phyloP scores from a whole-genome alignment of 2,329 filamentous ascomycete species.

The Epichloe glyceriae region DNA sequence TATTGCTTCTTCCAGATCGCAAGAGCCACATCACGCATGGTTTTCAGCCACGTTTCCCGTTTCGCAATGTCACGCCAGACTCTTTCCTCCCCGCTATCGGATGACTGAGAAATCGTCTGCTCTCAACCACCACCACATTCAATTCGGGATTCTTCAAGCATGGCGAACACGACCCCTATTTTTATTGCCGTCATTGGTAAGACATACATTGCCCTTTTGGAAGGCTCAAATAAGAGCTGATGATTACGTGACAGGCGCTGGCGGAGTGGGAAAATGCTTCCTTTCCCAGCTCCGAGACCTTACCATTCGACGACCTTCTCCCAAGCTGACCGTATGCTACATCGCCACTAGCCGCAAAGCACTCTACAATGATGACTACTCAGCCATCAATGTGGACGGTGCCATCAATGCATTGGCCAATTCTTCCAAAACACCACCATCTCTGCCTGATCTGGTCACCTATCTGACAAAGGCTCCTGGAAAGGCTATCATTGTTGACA shows the following conservation, averaged over 20 bases:
- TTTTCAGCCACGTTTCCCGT: slow-evolving; percentile 6
- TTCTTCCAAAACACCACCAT: slow-evolving; percentile 51
- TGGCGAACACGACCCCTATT: slow-evolving; percentile 34
- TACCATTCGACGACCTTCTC: slow-evolving; percentile 50
- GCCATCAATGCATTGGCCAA: slow-evolving; percentile 49
- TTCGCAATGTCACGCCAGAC: background rate
- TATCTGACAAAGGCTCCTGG: slow-evolving; percentile 69
- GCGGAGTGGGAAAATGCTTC: slow-evolving; percentile 88
- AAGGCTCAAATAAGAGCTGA: slow-evolving; percentile 6
- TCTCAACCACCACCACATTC: slow-evolving; percentile 8
- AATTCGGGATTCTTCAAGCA: slow-evolving; percentile 13
- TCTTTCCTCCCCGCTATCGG: slow-evolving; percentile 21
- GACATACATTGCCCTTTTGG: background rate
- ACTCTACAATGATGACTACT: slow-evolving; percentile 61
- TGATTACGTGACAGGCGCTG: slow-evolving; percentile 50
- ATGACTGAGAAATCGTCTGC: slow-evolving; percentile 16
- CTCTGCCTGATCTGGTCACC: slow-evolving; percentile 56
- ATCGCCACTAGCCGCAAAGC: slow-evolving; percentile 77
- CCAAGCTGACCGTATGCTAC: slow-evolving; percentile 67
- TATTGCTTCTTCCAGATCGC: background rate
- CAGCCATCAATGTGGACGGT: slow-evolving; percentile 48
- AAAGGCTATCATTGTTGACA: slow-evolving; percentile 80
- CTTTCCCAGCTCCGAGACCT: slow-evolving; percentile 65
- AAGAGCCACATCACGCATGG: background rate
- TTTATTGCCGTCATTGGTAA: slow-evolving; percentile 41